Evolutionary conservation across 352 stramenopile genomes (phyloP), one percentile per base, ranked within the genome.

Genomic region (Phytophthora brassicae): DNA sequence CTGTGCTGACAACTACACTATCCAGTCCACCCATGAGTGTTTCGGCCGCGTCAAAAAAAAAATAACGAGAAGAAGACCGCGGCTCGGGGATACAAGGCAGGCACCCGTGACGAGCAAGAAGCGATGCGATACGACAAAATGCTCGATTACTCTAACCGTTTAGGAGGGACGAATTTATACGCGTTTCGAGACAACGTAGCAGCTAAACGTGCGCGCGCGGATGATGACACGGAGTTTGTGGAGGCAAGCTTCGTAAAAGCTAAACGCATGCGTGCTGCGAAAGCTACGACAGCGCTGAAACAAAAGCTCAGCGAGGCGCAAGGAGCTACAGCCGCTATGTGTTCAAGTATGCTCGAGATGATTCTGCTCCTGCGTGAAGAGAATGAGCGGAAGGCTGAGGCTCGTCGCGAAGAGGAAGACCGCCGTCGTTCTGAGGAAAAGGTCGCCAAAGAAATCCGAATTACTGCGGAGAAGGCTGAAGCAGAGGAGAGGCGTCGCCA

Each of bases 361-460:
- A 44, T 44, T 1, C 16, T 44, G 13, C 38, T 44, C 2, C 31
- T 38, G 3, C 31, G 31, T 12, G 31, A 38, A 38, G 31, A 44
- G 38, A 44, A 20, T 44, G 38, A 44, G 16, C 16, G 38, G 14
- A 44, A 44, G 38, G 38, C 38, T 24, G 38, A 44, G 6, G 13
- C 16, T n/a, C 16, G 38, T 44, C 38, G 38, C 12, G 38, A 44
- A 44, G 38, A 22, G 2, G 38, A 44, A 22, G 16, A 22, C 14
- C 38, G 16, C 12, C 14, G 38, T 22, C 38, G 38, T 9, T 9
- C 16, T 22, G 38, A 44, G 13, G 38, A 44, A 23, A 44, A 44
- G 4, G 20, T 68, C 52, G 12, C 70, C 23, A 24, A n/a, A 11
- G 38, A 44, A 12, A 31, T 31, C 26, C 26, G 26, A 4, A 31